Percentiles rank a stretch among this genome's conserved stretches.
These are phyloP conservation scores for Kuraishia molischiana DNA, from an alignment of 805 yeast genomes.

Conservation along the genomic window DNA sequence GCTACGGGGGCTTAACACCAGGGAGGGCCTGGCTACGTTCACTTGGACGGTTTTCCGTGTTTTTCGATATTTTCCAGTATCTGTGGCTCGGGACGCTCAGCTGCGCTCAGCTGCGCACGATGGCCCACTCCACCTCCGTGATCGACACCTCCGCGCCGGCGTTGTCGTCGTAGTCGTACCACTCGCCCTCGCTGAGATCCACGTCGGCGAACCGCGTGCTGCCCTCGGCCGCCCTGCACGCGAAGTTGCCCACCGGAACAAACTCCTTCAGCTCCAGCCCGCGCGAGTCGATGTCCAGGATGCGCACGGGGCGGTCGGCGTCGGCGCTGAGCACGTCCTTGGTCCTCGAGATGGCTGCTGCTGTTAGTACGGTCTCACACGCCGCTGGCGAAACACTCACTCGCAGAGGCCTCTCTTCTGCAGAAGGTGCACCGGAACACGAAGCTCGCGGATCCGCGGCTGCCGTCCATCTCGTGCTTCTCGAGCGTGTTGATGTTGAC, in stretches of 20 bases:
- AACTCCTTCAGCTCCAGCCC: conserved; percentile 72
- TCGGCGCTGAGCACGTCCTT: conserved; percentile 21
- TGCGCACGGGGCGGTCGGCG: conserved; percentile 27
- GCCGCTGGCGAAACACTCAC: conserved; percentile 3
- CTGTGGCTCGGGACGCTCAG: too few relatives aligned
- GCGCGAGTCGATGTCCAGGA: conserved; percentile 74
- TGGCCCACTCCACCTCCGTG: conserved; percentile 61
- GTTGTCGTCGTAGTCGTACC: conserved; percentile 93
- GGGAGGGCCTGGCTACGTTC: too few relatives aligned
- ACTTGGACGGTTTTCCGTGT: too few relatives aligned
- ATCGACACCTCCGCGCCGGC: conserved; percentile 74
- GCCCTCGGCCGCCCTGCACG: conserved; percentile 42
- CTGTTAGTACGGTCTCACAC: conserved; percentile 5
- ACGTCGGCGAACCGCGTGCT: conserved; percentile 48
- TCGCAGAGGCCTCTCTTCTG: conserved; percentile 19
- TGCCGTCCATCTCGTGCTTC: conserved; percentile 51
- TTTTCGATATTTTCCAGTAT: too few relatives aligned
- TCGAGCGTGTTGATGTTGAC: conserved; percentile 62
- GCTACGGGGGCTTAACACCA: background rate
- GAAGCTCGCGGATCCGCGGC: conserved; percentile 79
- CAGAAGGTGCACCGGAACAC: conserved; percentile 70
- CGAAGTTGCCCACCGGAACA: conserved; percentile 54
- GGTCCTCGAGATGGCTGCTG: conserved; percentile 15
- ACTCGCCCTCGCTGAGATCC: conserved; percentile 72
- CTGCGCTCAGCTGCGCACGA: conserved; percentile 26